Base-by-base conservation (phyloP, 495 filamentous ascomycete species). In the Usnea hakonensis region DNA sequence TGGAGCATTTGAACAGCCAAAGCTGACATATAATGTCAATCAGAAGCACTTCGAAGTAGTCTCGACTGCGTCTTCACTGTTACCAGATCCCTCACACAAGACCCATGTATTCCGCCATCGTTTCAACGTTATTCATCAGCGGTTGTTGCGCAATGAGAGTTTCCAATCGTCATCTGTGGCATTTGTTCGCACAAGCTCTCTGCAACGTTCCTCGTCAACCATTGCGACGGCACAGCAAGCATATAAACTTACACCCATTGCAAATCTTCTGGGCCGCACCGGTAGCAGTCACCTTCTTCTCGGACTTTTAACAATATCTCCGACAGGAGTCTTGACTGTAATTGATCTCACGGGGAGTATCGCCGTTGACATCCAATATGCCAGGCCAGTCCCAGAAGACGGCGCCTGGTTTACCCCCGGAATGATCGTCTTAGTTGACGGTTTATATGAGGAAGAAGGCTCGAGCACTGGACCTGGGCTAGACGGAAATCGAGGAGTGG, bases 391-490 rank as follows among this genome's bases (percentile, higher is more conserved):
- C 62, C 92, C 91, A 1, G 84, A 90, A 64, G 86, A 95, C 65
- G 91, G 88, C 21, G 87, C 88, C 9, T 97, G 90, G 88, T 95
- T 96, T 69, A 82, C 85, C 1, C 92, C 94, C 0, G 94, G 94
- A 2, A 96, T 96, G 90, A 90, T 98, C 61, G 88, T 97, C 4
- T 79, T 97, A 33, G 84, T 97, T 9, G 95, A 97, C 69, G 94
- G 94, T 3, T 82, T 91, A 26, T 98, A 97, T 70, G 91, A 96
- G 73, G 94, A 97, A 72, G 90, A 95, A 67, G 88, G 88, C 60
- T 83, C 84, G 67, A 80, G 82, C 33, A 73, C 75, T 38, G 84
- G 85, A 11, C 84, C 81, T 13, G 84, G 83, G 1, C 77, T 95
- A 0, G 88, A 88, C 36, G 84, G 87, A 13, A 87, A 83, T 65